These are phyloP conservation scores for Linum lewisii DNA, from an alignment of 345 rosid species.

Conservation along the genomic window DNA sequence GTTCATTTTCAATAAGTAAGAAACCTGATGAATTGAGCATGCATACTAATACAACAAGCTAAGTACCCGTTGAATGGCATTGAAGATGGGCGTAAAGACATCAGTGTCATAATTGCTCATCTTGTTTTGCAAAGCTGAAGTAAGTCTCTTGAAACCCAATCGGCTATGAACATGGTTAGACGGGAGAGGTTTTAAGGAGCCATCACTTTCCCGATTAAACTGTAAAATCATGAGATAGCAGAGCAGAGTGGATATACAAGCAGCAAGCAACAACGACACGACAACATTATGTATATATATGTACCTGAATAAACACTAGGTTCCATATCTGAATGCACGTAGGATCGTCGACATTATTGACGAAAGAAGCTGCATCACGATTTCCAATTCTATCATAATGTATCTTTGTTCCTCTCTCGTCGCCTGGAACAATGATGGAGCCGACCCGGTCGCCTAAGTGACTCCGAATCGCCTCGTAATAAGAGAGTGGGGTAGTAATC, in stretches of 20 bases:
- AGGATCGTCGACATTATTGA: constrained; percentile 90
- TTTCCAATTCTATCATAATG: constrained; percentile 86
- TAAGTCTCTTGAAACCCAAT: constrained; percentile 90
- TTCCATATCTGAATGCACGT: constrained; percentile 98
- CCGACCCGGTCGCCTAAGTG: too few relatives aligned
- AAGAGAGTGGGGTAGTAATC: too few relatives aligned
- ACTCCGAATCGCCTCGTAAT: too few relatives aligned
- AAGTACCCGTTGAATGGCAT: constrained; percentile 75
- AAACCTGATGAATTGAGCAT: too few relatives aligned
- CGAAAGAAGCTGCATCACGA: constrained; percentile 74
- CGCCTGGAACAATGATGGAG: too few relatives aligned
- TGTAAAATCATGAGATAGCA: constrained; percentile 14
- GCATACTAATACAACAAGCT: too few relatives aligned
- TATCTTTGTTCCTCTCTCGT: too few relatives aligned
- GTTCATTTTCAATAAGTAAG: neutral
- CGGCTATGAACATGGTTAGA: constrained; percentile 99
- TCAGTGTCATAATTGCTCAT: constrained; percentile 99
- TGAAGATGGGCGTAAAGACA: constrained; percentile 84
- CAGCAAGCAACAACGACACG: neutral
- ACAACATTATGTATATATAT: too few relatives aligned
- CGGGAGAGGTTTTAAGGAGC: constrained; percentile 75
- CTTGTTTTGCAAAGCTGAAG: constrained; percentile 84
- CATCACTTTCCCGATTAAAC: constrained; percentile 91
- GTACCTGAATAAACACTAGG: constrained; percentile 97
- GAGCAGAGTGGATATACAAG: neutral